Evolutionary conservation across 768 basidiomycete genomes (phyloP).

Genomic region (Nidularia pulvinata): DNA sequence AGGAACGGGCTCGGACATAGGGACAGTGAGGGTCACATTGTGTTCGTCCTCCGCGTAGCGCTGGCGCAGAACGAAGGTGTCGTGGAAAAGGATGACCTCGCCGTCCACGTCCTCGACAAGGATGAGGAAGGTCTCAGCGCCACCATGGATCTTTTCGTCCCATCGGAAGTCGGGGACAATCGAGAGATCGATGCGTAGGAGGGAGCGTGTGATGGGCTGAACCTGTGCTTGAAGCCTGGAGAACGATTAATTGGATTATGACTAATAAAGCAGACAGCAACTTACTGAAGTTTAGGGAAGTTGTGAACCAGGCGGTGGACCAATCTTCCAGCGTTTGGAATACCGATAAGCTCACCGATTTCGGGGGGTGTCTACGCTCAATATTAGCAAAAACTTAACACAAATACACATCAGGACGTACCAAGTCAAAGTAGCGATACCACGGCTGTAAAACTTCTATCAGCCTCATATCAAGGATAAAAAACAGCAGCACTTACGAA

Average conservation of each 20-base stretch:
- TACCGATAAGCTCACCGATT: constrained; percentile 92
- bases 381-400: no score
- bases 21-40: constrained; percentile 91
- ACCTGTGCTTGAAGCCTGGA: constrained; percentile 89
- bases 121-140: constrained; percentile 90
- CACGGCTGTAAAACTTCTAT: constrained; percentile 14
- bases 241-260: background rate
- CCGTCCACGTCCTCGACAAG: constrained; percentile 98
- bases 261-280: constrained; percentile 4
- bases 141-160: constrained; percentile 93
- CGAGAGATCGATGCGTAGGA: constrained; percentile 90
- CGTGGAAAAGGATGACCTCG: constrained; percentile 94
- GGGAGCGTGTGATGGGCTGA: constrained; percentile 92
- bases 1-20: constrained; percentile 96
- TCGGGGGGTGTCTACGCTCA: constrained; percentile 89
- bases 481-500: constrained; percentile 57
- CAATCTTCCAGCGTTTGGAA: constrained; percentile 90
- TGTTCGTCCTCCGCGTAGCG: constrained; percentile 94
- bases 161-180: constrained; percentile 98
- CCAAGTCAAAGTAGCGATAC: constrained; percentile 83
- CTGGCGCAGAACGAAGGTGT: constrained; percentile 89
- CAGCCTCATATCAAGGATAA: background rate
- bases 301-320: constrained; percentile 93
- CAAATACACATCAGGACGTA: no score
- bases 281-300: constrained; percentile 93